phyloP scores from a whole-genome alignment of 176 grass and related monocot species.

The Eleusine indica region DNA sequence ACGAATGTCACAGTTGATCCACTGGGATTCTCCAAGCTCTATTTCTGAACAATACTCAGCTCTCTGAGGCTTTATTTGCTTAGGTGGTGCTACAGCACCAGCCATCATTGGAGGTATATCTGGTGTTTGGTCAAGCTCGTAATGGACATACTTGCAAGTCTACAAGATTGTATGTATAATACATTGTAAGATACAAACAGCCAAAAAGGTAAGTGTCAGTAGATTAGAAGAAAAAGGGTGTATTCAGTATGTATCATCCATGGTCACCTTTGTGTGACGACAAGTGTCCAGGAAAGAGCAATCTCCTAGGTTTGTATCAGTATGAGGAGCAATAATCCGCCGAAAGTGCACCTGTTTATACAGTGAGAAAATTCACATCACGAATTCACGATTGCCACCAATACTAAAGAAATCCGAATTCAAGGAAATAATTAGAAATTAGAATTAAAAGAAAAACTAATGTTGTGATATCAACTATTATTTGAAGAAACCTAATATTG shows the following conservation, averaged over 20 bases:
- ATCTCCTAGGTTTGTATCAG: conserved; percentile 98
- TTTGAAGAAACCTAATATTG: too few species aligned
- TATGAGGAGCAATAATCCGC: conserved; percentile 97
- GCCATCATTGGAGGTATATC: conserved; percentile 86
- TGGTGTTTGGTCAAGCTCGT: conserved; percentile 94
- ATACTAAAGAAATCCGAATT: conserved; percentile 16
- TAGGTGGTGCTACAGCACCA: conserved; percentile 55
- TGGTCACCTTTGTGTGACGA: conserved; percentile 88
- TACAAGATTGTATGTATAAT: conserved; percentile 41
- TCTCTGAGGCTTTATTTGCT: conserved; percentile 72
- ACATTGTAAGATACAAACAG: conserved; percentile 30
- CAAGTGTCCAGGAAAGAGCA: conserved; percentile 99
- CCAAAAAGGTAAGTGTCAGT: conserved; percentile 2
- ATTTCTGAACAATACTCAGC: conserved; percentile 99
- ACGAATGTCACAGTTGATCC: conserved; percentile 97
- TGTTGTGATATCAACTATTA: not conserved
- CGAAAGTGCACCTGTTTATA: conserved; percentile 90
- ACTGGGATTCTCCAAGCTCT: conserved; percentile 95
- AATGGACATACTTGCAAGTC: conserved; percentile 99
- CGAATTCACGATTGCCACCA: conserved; percentile 2
- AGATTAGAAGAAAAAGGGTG: conserved; percentile 31
- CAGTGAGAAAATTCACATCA: conserved; percentile 26
- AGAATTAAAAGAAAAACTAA: not conserved
- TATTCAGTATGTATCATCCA: not conserved
- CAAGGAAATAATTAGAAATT: not conserved